phyloP scores from a whole-genome alignment of 139 green algal genomes.

The Trebouxia sp. region DNA sequence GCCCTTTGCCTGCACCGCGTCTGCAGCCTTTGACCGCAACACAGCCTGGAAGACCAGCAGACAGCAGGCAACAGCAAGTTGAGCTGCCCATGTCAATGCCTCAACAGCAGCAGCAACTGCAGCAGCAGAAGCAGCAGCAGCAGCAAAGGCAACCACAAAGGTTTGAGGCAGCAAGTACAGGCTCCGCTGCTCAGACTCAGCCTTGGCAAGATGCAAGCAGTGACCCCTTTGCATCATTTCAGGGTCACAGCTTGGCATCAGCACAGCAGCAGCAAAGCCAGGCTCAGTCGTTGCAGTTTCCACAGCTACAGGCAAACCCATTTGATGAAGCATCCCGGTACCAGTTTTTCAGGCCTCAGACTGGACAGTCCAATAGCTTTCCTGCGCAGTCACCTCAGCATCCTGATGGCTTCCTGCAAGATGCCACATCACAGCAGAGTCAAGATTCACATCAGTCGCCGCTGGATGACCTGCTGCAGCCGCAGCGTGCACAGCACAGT shows the following conservation, averaged over 20 bases:
- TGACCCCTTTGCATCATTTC: neutral
- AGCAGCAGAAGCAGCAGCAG: neutral
- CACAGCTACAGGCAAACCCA: conserved; percentile 20
- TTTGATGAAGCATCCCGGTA: conserved; percentile 10
- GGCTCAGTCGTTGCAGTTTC: neutral
- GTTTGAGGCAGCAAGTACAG: neutral
- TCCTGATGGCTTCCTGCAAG: neutral
- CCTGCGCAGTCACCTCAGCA: neutral
- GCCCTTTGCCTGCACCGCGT: conserved; percentile 13
- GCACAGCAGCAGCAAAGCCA: neutral
- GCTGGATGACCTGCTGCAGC: conserved; percentile 5
- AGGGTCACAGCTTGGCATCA: neutral
- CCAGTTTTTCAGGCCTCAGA: too few species aligned
- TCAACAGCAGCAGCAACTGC: neutral
- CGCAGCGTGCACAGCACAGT: neutral
- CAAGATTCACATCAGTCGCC: neutral
- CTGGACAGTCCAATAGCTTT: too few species aligned
- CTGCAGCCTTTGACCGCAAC: neutral
- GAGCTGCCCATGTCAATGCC: neutral
- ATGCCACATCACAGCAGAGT: too few species aligned
- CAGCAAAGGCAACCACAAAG: neutral
- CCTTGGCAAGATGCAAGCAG: too few species aligned
- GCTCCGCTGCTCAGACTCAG: neutral
- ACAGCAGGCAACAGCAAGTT: neutral
- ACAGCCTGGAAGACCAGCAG: neutral